These are phyloP conservation scores for Gossypium longicalyx DNA, from an alignment of 345 rosid species.

Conservation along the genomic window DNA sequence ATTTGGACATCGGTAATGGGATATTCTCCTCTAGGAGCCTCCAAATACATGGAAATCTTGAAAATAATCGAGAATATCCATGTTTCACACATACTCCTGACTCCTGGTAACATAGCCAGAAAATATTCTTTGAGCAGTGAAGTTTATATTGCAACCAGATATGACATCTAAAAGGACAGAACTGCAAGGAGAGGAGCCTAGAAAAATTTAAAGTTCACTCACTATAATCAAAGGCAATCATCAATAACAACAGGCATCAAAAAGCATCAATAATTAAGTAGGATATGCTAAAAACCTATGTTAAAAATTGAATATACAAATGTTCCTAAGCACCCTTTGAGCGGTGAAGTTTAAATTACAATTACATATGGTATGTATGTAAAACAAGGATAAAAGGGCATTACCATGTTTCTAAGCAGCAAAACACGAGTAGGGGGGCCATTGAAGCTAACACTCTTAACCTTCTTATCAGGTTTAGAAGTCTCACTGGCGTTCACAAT, in stretches of 20 bases:
- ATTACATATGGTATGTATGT: not conserved
- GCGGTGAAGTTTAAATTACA: not conserved
- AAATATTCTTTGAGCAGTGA: not conserved
- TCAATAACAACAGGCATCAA: not conserved
- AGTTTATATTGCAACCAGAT: not conserved
- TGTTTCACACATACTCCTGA: no score
- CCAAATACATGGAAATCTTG: not conserved
- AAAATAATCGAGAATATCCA: no score
- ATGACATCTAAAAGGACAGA: not conserved
- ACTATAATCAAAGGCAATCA: not conserved
- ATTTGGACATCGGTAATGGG: not conserved
- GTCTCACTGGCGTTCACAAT: conserved; percentile 86
- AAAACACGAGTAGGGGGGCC: conserved; percentile 83
- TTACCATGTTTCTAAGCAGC: conserved; percentile 90
- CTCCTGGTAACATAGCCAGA: not conserved
- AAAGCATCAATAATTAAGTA: not conserved
- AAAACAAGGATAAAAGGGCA: not conserved
- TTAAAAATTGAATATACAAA: not conserved
- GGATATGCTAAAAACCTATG: not conserved
- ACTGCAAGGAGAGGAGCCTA: not conserved
- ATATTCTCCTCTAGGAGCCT: not conserved
- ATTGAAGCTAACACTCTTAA: conserved; percentile 75
- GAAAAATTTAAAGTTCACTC: not conserved
- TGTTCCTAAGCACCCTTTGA: not conserved
- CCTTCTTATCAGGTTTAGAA: conserved; percentile 73